Base-by-base conservation (phyloP, 108 stramenopile species). In the Aurantiochytrium sp. region DNA sequence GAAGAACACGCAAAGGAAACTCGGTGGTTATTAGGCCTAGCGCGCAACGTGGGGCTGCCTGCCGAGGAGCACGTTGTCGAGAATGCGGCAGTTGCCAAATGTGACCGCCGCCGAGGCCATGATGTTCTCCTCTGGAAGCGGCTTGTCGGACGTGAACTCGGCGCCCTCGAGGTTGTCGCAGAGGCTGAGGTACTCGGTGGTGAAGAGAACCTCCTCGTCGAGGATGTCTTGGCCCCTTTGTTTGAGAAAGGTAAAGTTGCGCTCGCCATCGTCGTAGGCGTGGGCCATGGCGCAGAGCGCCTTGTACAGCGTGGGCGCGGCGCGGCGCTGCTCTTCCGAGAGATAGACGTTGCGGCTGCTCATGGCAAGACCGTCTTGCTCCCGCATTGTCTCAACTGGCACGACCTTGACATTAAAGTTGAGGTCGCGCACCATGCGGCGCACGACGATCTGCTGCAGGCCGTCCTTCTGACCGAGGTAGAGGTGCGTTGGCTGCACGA, bases 391-490 rank as follows among this genome's bases (percentile, higher is more conserved):
- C 81, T 94, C 94, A 87, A 91, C 87, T 19, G 97, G 91, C 22
- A 90, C 85, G n/a, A 97, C 90, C 68, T 93, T 91, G 22, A 93
- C 88, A 69, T 92, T 92, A 8, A 92, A 34, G 88, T 96, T 91
- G 85, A 98, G 93, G 89, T 97, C 97, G 32, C 94, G 89, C 22
- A 93, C 94, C 24, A 98, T 91, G 54, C 96, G 89, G 68, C 92
- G 93, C 34, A 99, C 94, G 21, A 98, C 87, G 54, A 94, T 92
- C 89, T 97, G 97, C 89, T 99, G 98, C 5, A 95, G 95, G 4
- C 97, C 97, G 92, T 99, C 98, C 91, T 99, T 99, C 89, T 98
- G 98, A 21, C 98, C 98, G 92, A 99, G 98, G 90, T 96, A 98
- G 5, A 96, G 96, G 86, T 92, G 93, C 4, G 93, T 94, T 52